phyloP scores from a whole-genome alignment of 345 rosid genomes.

The Acer yangbiense region DNA sequence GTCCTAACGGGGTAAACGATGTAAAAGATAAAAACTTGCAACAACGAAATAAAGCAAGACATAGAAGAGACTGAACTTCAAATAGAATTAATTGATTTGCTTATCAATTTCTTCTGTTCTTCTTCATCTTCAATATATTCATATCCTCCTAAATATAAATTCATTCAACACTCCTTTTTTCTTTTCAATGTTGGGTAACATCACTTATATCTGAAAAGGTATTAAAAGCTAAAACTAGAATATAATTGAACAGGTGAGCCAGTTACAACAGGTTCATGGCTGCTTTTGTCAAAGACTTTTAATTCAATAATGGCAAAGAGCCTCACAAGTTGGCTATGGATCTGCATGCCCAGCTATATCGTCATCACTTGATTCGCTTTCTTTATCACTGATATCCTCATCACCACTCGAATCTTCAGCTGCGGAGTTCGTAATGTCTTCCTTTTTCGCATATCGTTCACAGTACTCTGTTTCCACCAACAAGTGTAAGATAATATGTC shows the following conservation, averaged over 20 bases:
- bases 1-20: background rate
- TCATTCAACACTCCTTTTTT: background rate
- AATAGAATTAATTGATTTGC: constrained; percentile 5
- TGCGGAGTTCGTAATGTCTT: constrained; percentile 35
- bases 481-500: constrained; percentile 5
- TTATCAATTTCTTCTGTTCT: constrained; percentile 13
- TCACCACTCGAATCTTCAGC: constrained; percentile 43
- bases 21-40: background rate
- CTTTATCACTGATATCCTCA: constrained; percentile 57
- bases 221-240: constrained; percentile 30
- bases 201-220: constrained; percentile 1
- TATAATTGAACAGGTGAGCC: constrained; percentile 5
- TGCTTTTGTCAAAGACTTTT: background rate
- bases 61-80: background rate
- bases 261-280: constrained; percentile 15
- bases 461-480: constrained; percentile 51
- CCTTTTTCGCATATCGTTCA: constrained; percentile 62
- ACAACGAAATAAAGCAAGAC: background rate
- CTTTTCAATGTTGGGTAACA: constrained; percentile 15
- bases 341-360: constrained; percentile 67
- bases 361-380: constrained; percentile 48
- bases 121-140: constrained; percentile 11
- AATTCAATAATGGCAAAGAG: constrained; percentile 4
- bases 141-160: constrained; percentile 14
- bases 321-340: constrained; percentile 30